Evolutionary conservation across 2,329 filamentous ascomycete genomes (phyloP).

Genomic region (Penicillium sp.): DNA sequence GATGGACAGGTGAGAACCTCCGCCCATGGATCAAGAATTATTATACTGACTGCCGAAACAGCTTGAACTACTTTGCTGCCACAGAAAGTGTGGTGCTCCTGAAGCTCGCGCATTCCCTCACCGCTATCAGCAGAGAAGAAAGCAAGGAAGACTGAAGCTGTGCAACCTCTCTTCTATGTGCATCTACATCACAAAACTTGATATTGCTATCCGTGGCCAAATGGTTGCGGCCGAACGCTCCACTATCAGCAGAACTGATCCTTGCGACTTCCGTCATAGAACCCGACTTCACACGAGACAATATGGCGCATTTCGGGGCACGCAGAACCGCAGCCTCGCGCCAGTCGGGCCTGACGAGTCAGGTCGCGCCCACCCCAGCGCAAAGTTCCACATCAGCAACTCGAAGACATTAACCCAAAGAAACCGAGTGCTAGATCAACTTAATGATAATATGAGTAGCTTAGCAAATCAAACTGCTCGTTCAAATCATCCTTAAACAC

Average conservation of each 20-base stretch:
- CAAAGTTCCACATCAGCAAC: background rate
- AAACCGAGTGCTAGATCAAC: background rate
- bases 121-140: constrained; percentile 46
- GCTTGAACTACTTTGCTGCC: constrained; percentile 90
- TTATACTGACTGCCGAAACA: constrained; percentile 16
- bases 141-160: constrained; percentile 14
- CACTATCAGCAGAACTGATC: background rate
- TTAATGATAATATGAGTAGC: constrained; percentile 13
- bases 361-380: background rate
- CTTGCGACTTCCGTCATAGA: background rate
- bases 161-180: background rate
- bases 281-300: background rate
- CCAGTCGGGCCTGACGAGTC: background rate
- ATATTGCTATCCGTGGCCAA: background rate
- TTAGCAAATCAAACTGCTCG: background rate
- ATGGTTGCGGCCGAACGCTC: background rate
- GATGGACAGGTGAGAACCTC: constrained; percentile 66
- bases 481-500: background rate
- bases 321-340: background rate
- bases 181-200: background rate
- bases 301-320: background rate
- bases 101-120: constrained; percentile 60
- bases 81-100: constrained; percentile 95
- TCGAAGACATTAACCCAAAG: background rate
- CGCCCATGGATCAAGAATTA: background rate